These are phyloP conservation scores for Elaphomyces granulatus DNA, from an alignment of 495 filamentous ascomycete genomes.

Conservation along the genomic window DNA sequence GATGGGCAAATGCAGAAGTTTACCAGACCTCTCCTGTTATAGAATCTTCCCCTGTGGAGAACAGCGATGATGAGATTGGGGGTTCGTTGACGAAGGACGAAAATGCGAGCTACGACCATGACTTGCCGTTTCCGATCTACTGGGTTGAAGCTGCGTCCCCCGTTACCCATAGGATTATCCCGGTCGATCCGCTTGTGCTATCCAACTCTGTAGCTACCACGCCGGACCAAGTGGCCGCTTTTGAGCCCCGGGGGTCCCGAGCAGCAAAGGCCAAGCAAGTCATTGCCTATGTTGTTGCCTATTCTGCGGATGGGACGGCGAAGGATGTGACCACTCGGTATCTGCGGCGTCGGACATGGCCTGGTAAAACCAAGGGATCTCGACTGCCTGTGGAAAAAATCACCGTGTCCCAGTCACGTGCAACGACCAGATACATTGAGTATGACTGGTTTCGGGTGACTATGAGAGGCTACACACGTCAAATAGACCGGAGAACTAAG, in stretches of 20 bases:
- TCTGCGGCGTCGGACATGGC: slow-evolving; percentile 67
- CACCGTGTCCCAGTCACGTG: slow-evolving; percentile 55
- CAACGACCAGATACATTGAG: slow-evolving; percentile 55
- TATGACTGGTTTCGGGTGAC: slow-evolving; percentile 78
- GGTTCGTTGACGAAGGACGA: slow-evolving; percentile 6
- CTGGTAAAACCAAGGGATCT: slow-evolving; percentile 81
- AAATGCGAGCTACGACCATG: slow-evolving; percentile 37
- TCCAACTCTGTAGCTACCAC: slow-evolving; percentile 51
- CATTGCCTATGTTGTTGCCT: slow-evolving; percentile 81
- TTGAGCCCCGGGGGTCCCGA: slow-evolving; percentile 70
- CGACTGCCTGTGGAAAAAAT: slow-evolving; percentile 64
- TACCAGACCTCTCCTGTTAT: slow-evolving; percentile 29
- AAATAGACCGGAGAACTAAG: slow-evolving; percentile 41
- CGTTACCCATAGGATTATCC: slow-evolving; percentile 56
- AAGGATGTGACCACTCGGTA: slow-evolving; percentile 95
- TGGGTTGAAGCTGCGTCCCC: slow-evolving; percentile 86
- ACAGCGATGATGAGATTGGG: slow-evolving; percentile 1
- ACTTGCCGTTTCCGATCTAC: slow-evolving; percentile 73
- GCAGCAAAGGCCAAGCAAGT: slow-evolving; percentile 79
- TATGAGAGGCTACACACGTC: slow-evolving; percentile 58
- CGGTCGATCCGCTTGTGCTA: slow-evolving; percentile 62
- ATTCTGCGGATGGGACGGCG: slow-evolving; percentile 71
- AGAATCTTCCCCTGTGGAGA: neutral
- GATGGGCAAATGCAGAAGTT: slow-evolving; percentile 72
- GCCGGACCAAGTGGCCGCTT: slow-evolving; percentile 53